These are phyloP conservation scores for Eimeria falciformis DNA, from an alignment of 169 alveolate species.

Conservation along the genomic window DNA sequence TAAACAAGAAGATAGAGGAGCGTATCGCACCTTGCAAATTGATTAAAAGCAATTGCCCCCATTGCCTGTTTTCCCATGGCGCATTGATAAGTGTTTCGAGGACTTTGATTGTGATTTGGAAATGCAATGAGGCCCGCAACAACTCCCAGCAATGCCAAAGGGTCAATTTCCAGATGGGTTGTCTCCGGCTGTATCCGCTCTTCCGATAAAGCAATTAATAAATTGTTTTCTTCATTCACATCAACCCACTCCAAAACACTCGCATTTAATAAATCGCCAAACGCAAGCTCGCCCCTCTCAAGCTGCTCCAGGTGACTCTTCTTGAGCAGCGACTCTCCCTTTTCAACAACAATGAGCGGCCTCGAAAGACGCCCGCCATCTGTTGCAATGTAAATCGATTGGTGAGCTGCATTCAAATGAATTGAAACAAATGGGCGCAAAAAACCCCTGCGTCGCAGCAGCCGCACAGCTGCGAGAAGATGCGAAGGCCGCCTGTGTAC, in stretches of 20 bases:
- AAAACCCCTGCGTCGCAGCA: constrained; percentile 96
- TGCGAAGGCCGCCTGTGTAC: constrained; percentile 92
- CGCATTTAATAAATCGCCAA: constrained; percentile 88
- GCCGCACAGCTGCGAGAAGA: constrained; percentile 93
- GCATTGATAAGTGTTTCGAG: constrained; percentile 99
- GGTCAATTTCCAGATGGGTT: constrained; percentile 99
- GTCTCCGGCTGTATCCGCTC: constrained; percentile 92
- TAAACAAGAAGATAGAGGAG: constrained; percentile 92
- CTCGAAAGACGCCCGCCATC: constrained; percentile 99
- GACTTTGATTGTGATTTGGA: constrained; percentile 99
- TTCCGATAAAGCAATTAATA: constrained; percentile 95
- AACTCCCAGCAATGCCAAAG: constrained; percentile 98
- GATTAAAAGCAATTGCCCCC: constrained; percentile 98
- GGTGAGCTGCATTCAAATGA: constrained; percentile 92
- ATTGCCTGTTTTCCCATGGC: constrained; percentile 99
- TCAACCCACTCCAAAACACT: constrained; percentile 99
- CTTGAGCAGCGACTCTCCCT: constrained; percentile 90
- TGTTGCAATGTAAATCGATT: constrained; percentile 96
- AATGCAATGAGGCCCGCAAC: constrained; percentile 99
- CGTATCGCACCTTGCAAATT: constrained; percentile 74
- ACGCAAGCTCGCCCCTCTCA: constrained; percentile 88
- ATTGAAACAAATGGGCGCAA: constrained; percentile 98
- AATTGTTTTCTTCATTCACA: constrained; percentile 99
- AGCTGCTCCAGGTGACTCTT: constrained; percentile 83
- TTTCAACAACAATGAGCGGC: constrained; percentile 98